Percentiles rank a stretch among this genome's conserved stretches.
Evolutionary conservation across 2,329 filamentous ascomycete species (phyloP).

Genomic region (Xylariaceae sp.): DNA sequence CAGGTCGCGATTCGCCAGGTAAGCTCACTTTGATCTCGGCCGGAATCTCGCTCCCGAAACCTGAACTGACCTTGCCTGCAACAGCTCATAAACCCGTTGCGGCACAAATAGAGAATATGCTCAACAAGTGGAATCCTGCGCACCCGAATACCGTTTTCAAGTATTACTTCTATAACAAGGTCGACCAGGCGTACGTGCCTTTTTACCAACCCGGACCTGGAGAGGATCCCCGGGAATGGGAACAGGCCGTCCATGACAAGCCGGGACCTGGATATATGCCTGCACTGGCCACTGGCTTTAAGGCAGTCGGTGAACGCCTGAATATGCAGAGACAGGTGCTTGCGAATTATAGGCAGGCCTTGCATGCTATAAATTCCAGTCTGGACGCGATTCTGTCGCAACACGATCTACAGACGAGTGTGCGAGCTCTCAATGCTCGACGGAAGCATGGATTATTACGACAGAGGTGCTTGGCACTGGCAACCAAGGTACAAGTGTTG

Average conservation of each 20-base stretch:
- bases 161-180: slow-evolving; percentile 86
- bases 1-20: slow-evolving; percentile 36
- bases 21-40: slow-evolving; percentile 8
- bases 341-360: slow-evolving; percentile 67
- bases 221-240: slow-evolving; percentile 80
- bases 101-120: slow-evolving; percentile 72
- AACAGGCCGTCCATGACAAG: slow-evolving; percentile 79
- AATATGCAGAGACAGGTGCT: slow-evolving; percentile 72
- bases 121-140: slow-evolving; percentile 73
- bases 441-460: slow-evolving; percentile 73
- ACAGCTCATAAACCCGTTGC: slow-evolving; percentile 71
- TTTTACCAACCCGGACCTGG: slow-evolving; percentile 71
- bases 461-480: slow-evolving; percentile 73
- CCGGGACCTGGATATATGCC: slow-evolving; percentile 77
- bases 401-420: slow-evolving; percentile 76
- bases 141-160: slow-evolving; percentile 74
- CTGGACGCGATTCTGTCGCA: slow-evolving; percentile 72
- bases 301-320: slow-evolving; percentile 70
- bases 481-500: slow-evolving; percentile 78
- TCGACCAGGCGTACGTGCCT: slow-evolving; percentile 72
- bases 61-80: slow-evolving; percentile 17
- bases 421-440: slow-evolving; percentile 72
- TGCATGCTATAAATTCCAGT: slow-evolving; percentile 79
- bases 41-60: not conserved
- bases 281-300: slow-evolving; percentile 74